A percentile compares a stretch with the other conserved stretches of the same genome.
phyloP scores from a whole-genome alignment of 1,284 basidiomycete genomes.

The Cystobasidium sp. region DNA sequence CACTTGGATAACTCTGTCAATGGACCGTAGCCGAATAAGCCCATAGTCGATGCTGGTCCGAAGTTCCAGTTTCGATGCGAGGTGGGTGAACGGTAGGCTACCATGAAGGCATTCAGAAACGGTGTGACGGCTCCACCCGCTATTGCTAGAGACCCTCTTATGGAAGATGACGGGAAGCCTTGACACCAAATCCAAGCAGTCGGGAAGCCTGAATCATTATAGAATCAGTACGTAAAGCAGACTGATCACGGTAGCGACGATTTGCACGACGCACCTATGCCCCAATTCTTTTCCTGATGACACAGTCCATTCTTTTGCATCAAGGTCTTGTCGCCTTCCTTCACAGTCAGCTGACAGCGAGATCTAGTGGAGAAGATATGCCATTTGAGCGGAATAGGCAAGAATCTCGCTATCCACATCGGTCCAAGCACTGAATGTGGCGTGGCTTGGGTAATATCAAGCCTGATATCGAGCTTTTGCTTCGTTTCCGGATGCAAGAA shows the following conservation, averaged over 20 bases:
- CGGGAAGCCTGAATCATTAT: constrained; percentile 24
- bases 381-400: constrained; percentile 42
- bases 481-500: constrained; percentile 32
- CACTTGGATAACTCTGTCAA: constrained; percentile 12
- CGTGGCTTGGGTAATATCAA: constrained; percentile 20
- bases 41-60: constrained; percentile 35
- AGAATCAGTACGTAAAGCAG: neutral
- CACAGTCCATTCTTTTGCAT: constrained; percentile 26
- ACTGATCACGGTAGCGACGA: neutral
- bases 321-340: constrained; percentile 5
- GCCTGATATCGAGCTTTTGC: constrained; percentile 29
- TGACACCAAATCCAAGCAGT: constrained; percentile 43
- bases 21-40: constrained; percentile 21
- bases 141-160: constrained; percentile 27
- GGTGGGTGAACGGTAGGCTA: constrained; percentile 38
- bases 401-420: constrained; percentile 37
- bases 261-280: constrained; percentile 22
- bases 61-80: constrained; percentile 34
- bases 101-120: constrained; percentile 35
- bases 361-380: constrained; percentile 37
- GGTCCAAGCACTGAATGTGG: constrained; percentile 41
- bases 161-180: constrained; percentile 11
- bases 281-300: constrained; percentile 42
- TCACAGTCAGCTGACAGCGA: constrained; percentile 4
- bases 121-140: constrained; percentile 30